Conservation (phyloP, 2,329 filamentous ascomycete species). For the Fusarium cicatricum region DNA sequence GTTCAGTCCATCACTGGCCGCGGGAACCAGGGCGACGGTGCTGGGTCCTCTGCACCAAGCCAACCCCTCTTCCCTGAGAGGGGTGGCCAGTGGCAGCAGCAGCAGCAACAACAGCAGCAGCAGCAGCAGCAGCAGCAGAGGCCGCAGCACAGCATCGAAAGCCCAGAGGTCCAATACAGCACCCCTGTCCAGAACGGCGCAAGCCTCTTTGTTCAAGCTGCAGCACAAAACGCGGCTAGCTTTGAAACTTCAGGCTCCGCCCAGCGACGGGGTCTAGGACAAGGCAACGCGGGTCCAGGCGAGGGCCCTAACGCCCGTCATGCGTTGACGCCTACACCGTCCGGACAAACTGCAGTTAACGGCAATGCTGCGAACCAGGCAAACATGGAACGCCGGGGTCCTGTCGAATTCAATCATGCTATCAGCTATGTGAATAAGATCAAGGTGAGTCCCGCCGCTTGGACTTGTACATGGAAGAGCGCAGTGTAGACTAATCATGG, state of each 20-base stretch:
- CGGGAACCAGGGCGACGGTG: constrained; percentile 56
- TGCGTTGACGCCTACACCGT: constrained; percentile 67
- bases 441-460: constrained; percentile 70
- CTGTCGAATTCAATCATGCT: constrained; percentile 98
- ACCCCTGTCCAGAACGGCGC: constrained; percentile 62
- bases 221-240: constrained; percentile 46
- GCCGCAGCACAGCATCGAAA: constrained; percentile 66
- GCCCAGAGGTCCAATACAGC: constrained; percentile 69
- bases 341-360: constrained; percentile 67
- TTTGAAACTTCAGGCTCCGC: constrained; percentile 45
- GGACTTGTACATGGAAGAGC: neutral
- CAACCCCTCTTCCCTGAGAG: constrained; percentile 59
- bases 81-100: constrained; percentile 65
- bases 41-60: constrained; percentile 47
- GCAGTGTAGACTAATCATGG: constrained; percentile 33
- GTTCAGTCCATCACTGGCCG: constrained; percentile 81
- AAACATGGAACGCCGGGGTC: constrained; percentile 83
- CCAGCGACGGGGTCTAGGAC: constrained; percentile 45
- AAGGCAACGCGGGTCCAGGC: constrained; percentile 45
- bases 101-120: constrained; percentile 41
- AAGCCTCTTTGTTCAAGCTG: constrained; percentile 56
- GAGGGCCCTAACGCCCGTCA: constrained; percentile 60
- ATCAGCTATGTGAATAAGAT: constrained; percentile 99
- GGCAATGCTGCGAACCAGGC: constrained; percentile 66
- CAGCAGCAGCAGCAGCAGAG: constrained; percentile 43